Evolutionary conservation across 805 yeast genomes (phyloP), one percentile per base, ranked within the genome.

Genomic region (Nakazawaea ishiwadae): DNA sequence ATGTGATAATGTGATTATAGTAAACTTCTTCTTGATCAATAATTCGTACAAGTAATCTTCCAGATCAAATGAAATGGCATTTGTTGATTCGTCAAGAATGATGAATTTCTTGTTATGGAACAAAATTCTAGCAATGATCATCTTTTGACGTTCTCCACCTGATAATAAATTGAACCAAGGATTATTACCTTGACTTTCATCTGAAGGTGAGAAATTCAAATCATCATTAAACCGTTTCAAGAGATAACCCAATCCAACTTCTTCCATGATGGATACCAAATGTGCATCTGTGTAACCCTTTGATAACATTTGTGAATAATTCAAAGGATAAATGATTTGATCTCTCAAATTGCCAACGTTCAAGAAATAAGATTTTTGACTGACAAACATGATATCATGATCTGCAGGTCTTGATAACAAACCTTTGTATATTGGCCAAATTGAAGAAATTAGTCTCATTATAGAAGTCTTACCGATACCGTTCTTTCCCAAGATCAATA

Each of bases 141-240:
- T 74, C 56, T 96, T 77, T 66, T 89, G 97, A 62, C 87, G 82
- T 59, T 89, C 97, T 44, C 97, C 97, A n/a, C 97, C 97, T 61
- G 93, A 83, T 49, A 89, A 72, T n/a, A 89, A 83, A 56, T 84
- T 95, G 54, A 81, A 81, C 96, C 96, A 89, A 17, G 60, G 63
- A 27, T 58, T 60, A 44, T 51, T 52, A 4, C 58, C 50, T 9
- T 39, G 39, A 37, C 34, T 43, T 9, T 37, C 43, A 10, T 68
- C 44, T 2, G 42, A 15, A 9, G 68, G 68, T 41, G 59, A 67
- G 39, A 67, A 78, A 47, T 75, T 73, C 57, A 76, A 66, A 48
- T 67, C 71, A 18, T 48, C 51, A 6, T 73, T 74, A 50, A 75
- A 78, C 56, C 97, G 74, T 42, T 78, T 79, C 35, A 87, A 69